Base-by-base conservation (phyloP, 1,139 yeast species). In the Magnusiomyces suaveolens region DNA sequence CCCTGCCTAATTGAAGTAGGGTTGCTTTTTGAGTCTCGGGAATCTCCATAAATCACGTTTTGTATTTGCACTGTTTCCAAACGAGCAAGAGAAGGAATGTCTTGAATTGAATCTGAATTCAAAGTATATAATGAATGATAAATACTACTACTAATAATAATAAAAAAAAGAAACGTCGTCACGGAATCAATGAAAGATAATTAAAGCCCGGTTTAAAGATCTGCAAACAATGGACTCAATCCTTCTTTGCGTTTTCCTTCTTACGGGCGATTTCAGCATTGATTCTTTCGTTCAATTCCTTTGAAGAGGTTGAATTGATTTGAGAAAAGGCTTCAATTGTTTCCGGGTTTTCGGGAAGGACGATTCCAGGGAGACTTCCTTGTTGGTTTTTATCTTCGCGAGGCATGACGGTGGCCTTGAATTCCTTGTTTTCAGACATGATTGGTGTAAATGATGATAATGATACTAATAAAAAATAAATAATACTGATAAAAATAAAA, bases 351-450 rank as follows among this genome's bases (percentile, higher is more conserved):
- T 50, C 46, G 21, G 57, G 56, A 24, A 55, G 12, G 16, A 43
- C 51, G 20, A 55, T 48, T 8, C 56, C 57, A 10, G 57, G 57
- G 3, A 55, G 43, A 24, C 55, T 54, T 10, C 41, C 41, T 10
- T 10, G 41, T 33, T 55, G 57, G 18, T 38, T 52, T 20, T 23
- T 24, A 36, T 47, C 39, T 23, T 50, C 56, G 8, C 48, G 24
- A 43, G 57, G 55, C 52, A 55, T 48, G 25, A 55, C 56, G 24
- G 57, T 55, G 16, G 57, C 21, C 50, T 53, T 55, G 39, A 46
- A 47, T 23, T 55, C 52, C 23, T 36, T 36, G 41, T 26, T 47
- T 26, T 50, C 53, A 44, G 55, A 46, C 57, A 55, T 55, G 23
- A n/a, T 41, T 18, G 18, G 25, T 41, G 44, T 41, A 21, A 3